Evolutionary conservation across 345 rosid species (phyloP), one percentile per base, ranked within the genome.

Genomic region (Kernera saxatilis): DNA sequence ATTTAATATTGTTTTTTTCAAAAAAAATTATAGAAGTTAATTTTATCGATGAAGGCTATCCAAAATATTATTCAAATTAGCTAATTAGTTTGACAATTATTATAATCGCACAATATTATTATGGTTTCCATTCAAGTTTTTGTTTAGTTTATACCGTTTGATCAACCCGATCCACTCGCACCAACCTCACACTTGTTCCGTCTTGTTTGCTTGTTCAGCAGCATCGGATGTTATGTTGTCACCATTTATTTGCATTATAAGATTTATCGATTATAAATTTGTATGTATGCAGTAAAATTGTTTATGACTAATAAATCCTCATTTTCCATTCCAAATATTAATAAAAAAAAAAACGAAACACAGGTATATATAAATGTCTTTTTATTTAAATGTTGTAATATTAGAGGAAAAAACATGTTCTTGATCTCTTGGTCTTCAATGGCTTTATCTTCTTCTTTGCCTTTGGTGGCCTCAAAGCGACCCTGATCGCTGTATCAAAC

Each of bases 401-500:
- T 77, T 61, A 87, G 30, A 88, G 82, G 74, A 86, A 84, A 58
- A 69, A 23, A 35, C 95, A 88, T 6, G 72, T 19, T 71, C 64
- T 71, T 65, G 78, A 72, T 73, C 60, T 61, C 72, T 71, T 85
- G 52, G 66, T 63, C 37, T 48, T 21, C 77, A 76, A 11, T 63
- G 75, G 75, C 25, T 62, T 62, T 29, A 37, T 76, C 73, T 79
- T 87, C 81, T 80, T 87, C 82, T 85, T 89, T 36, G 81, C 77
- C 54, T 84, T 87, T 52, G 89, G 88, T 52, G 89, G 91, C 71
- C 89, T 69, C 58, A 89, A 67, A 33, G 86, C 96, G 58, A 84
- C 82, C 55, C 82, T 84, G 58, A 87, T 87, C 5, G 96, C 89
- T 4, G 82, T 68, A 82, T 89, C 96, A 73, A 89, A 89, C 65